Evolutionary conservation across 768 basidiomycete genomes (phyloP).

Genomic region (Goffeauzyma gilvescens): DNA sequence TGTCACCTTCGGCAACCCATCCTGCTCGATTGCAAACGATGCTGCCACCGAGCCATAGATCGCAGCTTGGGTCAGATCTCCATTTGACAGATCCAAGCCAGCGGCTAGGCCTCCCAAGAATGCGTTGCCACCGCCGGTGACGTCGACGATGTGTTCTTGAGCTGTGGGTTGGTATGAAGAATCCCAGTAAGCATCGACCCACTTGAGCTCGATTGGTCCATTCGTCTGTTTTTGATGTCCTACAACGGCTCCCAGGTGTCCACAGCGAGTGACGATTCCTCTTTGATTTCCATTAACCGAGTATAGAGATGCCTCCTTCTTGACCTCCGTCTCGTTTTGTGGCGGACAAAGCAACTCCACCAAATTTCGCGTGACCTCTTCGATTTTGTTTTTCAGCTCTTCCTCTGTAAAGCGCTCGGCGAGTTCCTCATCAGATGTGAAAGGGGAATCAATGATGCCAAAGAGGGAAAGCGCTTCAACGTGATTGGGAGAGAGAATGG

Average conservation of each 20-base stretch:
- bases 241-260: constrained; percentile 2
- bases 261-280: constrained; percentile 8
- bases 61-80: constrained; percentile 48
- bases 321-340: not conserved
- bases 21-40: constrained; percentile 64
- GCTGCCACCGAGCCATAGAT: constrained; percentile 64
- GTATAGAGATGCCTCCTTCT: not conserved
- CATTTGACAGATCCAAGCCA: constrained; percentile 42
- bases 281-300: constrained; percentile 1
- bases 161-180: not conserved
- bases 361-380: not conserved
- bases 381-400: not conserved
- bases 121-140: constrained; percentile 61
- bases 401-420: not conserved
- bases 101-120: constrained; percentile 72
- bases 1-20: constrained; percentile 43
- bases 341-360: not conserved
- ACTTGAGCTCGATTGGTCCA: not conserved
- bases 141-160: constrained; percentile 5
- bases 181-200: constrained; percentile 1
- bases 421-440: constrained; percentile 4
- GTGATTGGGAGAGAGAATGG: constrained; percentile 10
- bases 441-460: constrained; percentile 2
- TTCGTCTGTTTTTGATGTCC: not conserved
- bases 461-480: constrained; percentile 8